Percentiles rank a stretch among this genome's conserved stretches.
phyloP scores from a whole-genome alignment of 2,329 filamentous ascomycete genomes.

The Ceratocystis lukuohia region DNA sequence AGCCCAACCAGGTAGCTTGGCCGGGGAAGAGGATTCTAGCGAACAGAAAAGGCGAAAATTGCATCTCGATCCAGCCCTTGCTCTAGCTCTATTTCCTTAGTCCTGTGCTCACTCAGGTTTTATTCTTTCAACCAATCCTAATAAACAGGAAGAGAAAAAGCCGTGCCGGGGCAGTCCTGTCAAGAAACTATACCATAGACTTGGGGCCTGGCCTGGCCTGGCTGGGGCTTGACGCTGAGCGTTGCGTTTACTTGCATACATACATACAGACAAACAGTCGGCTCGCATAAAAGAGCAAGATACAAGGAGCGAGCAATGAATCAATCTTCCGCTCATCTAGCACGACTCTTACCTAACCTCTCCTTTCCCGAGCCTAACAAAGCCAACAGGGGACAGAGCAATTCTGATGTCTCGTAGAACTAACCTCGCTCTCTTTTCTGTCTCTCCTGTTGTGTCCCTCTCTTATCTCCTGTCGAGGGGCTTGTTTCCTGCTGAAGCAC shows the following conservation, averaged over 20 bases:
- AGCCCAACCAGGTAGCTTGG: not conserved
- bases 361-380: not conserved
- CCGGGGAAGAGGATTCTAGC: not conserved
- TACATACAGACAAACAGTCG: not conserved
- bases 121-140: too few relatives aligned
- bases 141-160: too few relatives aligned
- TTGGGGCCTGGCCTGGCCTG: not conserved
- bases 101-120: not conserved
- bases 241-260: not conserved
- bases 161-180: not conserved
- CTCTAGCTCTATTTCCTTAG: not conserved
- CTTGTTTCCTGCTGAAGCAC: not conserved
- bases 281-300: too few relatives aligned
- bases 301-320: not conserved
- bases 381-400: not conserved
- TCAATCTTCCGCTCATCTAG: not conserved
- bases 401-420: not conserved
- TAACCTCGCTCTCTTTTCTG: not conserved
- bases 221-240: not conserved
- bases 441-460: not conserved
- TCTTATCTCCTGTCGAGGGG: not conserved
- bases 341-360: not conserved
- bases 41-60: not conserved
- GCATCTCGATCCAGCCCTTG: slow-evolving; percentile 7
- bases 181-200: not conserved